These are phyloP conservation scores for Paraleonurus japonicus DNA, from an alignment of 257 asterid species.

Conservation along the genomic window DNA sequence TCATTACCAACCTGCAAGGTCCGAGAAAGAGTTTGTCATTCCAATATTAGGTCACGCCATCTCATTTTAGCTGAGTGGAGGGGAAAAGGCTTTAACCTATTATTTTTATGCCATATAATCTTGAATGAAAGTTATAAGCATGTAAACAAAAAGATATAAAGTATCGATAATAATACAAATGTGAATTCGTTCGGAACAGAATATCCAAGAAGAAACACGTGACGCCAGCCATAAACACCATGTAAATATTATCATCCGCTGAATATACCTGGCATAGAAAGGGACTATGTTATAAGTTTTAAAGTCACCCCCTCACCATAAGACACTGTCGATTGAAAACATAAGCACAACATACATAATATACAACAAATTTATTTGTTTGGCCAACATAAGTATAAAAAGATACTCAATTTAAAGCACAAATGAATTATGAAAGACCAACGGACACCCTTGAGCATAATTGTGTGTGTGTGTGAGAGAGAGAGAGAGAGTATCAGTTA, in stretches of 20 bases:
- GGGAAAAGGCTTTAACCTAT: neutral
- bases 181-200: neutral
- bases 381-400: neutral
- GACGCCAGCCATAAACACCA: no score
- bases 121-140: no score
- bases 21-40: no score
- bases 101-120: neutral
- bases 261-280: neutral
- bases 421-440: neutral
- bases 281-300: neutral
- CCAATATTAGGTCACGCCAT: neutral
- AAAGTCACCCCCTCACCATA: neutral
- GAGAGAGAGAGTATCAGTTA: neutral
- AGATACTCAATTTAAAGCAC: neutral
- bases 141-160: neutral
- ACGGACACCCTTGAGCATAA: conserved; percentile 4
- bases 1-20: conserved; percentile 70
- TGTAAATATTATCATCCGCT: no score
- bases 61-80: neutral
- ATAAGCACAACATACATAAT: neutral
- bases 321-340: neutral
- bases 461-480: conserved; percentile 6
- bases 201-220: no score
- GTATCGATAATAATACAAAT: neutral
- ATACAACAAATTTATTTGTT: neutral